phyloP scores from a whole-genome alignment of 805 yeast genomes.

The Candida xiaguanensis region DNA sequence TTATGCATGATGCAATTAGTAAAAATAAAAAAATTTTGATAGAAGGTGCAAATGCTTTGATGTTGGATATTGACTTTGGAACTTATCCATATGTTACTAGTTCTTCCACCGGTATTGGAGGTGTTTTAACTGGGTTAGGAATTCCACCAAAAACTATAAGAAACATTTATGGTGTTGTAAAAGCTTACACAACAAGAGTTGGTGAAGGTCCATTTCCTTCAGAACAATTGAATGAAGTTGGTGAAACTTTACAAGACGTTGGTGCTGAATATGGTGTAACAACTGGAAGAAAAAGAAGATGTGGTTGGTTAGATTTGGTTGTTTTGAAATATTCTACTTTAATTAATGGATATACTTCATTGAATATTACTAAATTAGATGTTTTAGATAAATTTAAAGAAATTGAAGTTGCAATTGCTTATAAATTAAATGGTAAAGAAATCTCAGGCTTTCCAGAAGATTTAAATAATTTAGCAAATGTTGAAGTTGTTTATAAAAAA shows the following conservation, averaged over 20 bases:
- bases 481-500: conserved; percentile 87
- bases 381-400: conserved; percentile 88
- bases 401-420: conserved; percentile 83
- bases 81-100: conserved; percentile 98
- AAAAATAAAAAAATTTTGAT: conserved; percentile 82
- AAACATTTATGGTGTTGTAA: conserved; percentile 91
- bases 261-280: conserved; percentile 98
- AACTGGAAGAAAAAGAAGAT: conserved; percentile 97
- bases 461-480: conserved; percentile 73
- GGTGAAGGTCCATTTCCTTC: conserved; percentile 99
- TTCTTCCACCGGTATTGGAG: conserved; percentile 94
- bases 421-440: conserved; percentile 72
- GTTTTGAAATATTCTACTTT: conserved; percentile 86
- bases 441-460: conserved; percentile 90
- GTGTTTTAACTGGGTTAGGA: conserved; percentile 95
- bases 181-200: conserved; percentile 97
- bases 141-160: conserved; percentile 83
- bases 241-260: conserved; percentile 81
- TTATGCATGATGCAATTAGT: conserved; percentile 73
- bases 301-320: conserved; percentile 98
- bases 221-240: conserved; percentile 84
- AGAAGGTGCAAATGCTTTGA: conserved; percentile 97
- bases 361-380: conserved; percentile 94
- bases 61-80: conserved; percentile 97
- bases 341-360: conserved; percentile 91